These are phyloP conservation scores for Alternaria sp. DNA, from an alignment of 2,329 filamentous ascomycete genomes.

Conservation along the genomic window DNA sequence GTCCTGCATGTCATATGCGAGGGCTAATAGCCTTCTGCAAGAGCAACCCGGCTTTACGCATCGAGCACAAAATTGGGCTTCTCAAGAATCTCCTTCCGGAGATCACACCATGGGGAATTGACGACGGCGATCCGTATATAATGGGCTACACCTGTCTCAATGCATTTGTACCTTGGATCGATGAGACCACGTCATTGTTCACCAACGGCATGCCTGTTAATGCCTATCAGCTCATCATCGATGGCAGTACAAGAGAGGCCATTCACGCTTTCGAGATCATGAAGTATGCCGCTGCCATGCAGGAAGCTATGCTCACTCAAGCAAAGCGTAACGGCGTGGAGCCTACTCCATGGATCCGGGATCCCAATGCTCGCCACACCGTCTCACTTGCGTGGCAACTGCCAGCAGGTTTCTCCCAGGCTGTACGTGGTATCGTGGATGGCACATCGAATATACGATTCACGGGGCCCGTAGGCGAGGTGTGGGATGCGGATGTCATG, in stretches of 20 bases:
- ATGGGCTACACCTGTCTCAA: no score
- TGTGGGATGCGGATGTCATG: no score
- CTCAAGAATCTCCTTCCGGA: no score
- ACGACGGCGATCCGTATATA: no score
- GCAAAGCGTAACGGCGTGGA: rapidly evolving
- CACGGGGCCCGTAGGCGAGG: no score
- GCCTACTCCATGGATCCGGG: neutral
- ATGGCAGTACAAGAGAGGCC: neutral
- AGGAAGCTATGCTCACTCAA: neutral
- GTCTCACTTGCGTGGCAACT: no score
- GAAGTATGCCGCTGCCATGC: neutral
- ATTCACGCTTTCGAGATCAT: neutral
- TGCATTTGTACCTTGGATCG: no score
- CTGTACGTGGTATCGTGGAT: rapidly evolving
- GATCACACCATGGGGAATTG: no score
- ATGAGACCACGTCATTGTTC: no score
- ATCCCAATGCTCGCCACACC: no score
- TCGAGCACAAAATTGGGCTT: neutral
- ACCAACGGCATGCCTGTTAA: no score
- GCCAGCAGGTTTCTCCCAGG: rapidly evolving
- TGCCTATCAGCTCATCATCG: neutral
- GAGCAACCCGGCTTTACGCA: neutral
- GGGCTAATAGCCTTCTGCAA: neutral
- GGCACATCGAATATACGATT: no score
- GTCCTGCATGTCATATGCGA: neutral